These are phyloP conservation scores for Monilinia vaccinii-corymbosi DNA, from an alignment of 2,329 filamentous ascomycete genomes.

Conservation along the genomic window DNA sequence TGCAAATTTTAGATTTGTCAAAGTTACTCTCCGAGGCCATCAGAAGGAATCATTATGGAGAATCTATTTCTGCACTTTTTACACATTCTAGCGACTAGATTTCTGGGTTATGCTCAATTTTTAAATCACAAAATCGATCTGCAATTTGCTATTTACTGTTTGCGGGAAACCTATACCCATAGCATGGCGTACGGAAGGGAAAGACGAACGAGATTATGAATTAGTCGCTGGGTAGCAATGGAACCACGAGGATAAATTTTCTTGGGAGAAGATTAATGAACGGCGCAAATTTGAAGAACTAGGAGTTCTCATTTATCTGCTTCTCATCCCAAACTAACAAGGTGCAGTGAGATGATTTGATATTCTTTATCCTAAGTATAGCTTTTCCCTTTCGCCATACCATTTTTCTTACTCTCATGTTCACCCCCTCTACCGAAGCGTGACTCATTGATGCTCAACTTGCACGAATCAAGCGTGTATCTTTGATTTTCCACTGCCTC, in stretches of 20 bases:
- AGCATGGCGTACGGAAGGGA: slow-evolving; percentile 24
- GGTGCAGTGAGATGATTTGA: not conserved
- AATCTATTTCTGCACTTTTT: slow-evolving; percentile 49
- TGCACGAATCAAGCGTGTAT: not conserved
- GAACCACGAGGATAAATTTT: not conserved
- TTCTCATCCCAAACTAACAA: not conserved
- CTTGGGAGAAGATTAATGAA: not conserved
- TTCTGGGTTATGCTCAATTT: slow-evolving; percentile 16
- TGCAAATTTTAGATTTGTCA: slow-evolving; percentile 83
- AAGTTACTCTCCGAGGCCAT: slow-evolving; percentile 86
- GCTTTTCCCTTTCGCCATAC: not conserved
- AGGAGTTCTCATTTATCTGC: not conserved
- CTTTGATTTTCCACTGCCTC: not conserved
- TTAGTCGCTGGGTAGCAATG: slow-evolving; percentile 11
- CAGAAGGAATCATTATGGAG: slow-evolving; percentile 90
- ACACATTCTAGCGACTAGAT: slow-evolving; percentile 23
- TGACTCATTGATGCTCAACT: not conserved
- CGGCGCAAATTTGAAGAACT: not conserved
- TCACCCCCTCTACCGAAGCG: not conserved
- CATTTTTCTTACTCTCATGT: not conserved
- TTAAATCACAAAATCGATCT: slow-evolving; percentile 38
- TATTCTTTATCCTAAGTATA: not conserved
- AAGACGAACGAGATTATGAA: slow-evolving; percentile 1
- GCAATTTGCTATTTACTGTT: slow-evolving; percentile 14
- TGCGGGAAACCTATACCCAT: slow-evolving; percentile 9